These are phyloP conservation scores for Artemisia argyi DNA, from an alignment of 129 eudicot genomes.

Conservation along the genomic window DNA sequence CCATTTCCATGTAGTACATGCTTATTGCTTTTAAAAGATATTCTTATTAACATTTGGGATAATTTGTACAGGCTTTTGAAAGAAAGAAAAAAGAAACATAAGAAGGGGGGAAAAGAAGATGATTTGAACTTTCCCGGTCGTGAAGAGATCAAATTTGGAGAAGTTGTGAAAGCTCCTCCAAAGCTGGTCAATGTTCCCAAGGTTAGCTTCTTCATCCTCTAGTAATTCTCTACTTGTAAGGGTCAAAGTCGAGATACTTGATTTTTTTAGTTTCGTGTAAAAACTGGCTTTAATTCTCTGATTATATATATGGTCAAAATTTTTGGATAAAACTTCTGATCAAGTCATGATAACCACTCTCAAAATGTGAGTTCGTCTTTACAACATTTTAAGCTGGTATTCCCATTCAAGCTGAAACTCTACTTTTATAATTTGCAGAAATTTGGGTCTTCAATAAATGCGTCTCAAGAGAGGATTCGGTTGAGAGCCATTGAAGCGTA, in stretches of 20 bases:
- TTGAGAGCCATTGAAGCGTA: conserved; percentile 77
- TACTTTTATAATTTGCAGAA: conserved; percentile 35
- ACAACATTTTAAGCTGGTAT: background rate
- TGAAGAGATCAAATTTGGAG: conserved; percentile 82
- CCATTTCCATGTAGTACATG: background rate
- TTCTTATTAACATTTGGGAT: background rate
- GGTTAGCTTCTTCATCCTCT: conserved; percentile 40
- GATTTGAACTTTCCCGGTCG: conserved; percentile 52
- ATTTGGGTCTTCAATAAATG: conserved; percentile 50
- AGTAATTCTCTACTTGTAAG: too few species aligned
- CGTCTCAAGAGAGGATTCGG: conserved; percentile 90
- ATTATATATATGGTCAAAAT: too few species aligned
- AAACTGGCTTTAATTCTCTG: too few species aligned
- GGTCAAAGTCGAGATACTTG: too few species aligned
- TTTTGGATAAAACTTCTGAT: too few species aligned
- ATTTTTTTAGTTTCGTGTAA: background rate
- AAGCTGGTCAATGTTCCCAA: conserved; percentile 75
- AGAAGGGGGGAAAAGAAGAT: conserved; percentile 44
- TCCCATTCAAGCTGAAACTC: background rate
- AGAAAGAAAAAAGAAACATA: conserved; percentile 78
- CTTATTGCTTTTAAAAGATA: background rate
- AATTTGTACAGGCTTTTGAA: conserved; percentile 54
- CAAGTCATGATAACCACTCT: background rate
- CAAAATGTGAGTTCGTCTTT: background rate
- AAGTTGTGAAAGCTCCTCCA: conserved; percentile 87